Conservation (phyloP, 2,329 filamentous ascomycete genomes). For the Rutstroemia sp. region DNA sequence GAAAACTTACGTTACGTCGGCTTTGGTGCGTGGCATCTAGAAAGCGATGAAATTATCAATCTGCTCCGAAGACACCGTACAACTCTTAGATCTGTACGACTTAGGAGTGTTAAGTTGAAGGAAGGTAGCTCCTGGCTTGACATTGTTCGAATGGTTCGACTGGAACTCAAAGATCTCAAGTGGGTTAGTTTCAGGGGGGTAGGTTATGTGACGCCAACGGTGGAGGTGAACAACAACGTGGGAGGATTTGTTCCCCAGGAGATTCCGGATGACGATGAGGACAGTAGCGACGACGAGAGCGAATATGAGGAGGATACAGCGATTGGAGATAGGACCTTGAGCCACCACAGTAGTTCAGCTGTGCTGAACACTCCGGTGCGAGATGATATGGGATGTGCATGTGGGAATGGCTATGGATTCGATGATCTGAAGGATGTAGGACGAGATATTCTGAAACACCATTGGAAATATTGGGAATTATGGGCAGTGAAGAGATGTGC, state of each 20-base stretch:
- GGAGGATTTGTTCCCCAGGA: background rate
- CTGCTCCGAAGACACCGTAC: conserved; percentile 48
- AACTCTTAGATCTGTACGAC: conserved; percentile 49
- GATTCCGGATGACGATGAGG: background rate
- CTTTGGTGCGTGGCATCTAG: conserved; percentile 56
- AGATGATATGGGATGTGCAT: conserved; percentile 5
- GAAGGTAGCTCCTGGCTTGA: conserved; percentile 54
- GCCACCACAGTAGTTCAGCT: conserved; percentile 7
- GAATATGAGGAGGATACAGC: conserved; percentile 5
- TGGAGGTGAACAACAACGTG: background rate
- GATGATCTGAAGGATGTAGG: background rate
- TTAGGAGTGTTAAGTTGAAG: conserved; percentile 54
- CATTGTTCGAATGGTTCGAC: conserved; percentile 47
- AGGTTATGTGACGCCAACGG: conserved; percentile 39
- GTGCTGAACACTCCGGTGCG: background rate
- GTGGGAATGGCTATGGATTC: conserved; percentile 1
- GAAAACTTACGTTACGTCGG: conserved; percentile 54
- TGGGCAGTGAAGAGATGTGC: conserved; percentile 9
- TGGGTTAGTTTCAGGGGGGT: conserved; percentile 57
- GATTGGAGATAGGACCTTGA: background rate
- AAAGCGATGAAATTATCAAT: conserved; percentile 51
- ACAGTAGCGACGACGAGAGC: background rate
- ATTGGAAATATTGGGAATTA: conserved; percentile 10
- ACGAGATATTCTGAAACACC: background rate
- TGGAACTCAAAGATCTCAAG: conserved; percentile 48